Base-by-base conservation (phyloP, 2,329 filamentous ascomycete genomes). In the Fusarium nygamai region DNA sequence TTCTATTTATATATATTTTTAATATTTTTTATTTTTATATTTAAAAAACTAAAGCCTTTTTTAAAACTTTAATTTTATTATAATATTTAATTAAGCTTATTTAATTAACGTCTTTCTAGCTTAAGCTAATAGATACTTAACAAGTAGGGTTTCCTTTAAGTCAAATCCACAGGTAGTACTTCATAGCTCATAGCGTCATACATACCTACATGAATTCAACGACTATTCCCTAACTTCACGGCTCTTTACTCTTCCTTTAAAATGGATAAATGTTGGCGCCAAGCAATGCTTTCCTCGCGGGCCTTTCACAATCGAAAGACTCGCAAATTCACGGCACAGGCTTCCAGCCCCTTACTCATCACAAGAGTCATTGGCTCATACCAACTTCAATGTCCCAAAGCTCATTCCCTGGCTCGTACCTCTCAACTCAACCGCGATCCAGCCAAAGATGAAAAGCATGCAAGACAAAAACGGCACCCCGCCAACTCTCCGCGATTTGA, bases 261-360 rank as follows among this genome's bases (percentile, higher is more conserved):
- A 36, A 59, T 66, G 53, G 43, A 69, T 7, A 6, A 33, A 17
- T 20, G 3, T 6, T 70, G 61, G 61, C 56, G 63, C 17, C 8
- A 41, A 1, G 31, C 41, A 6, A 38, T 70, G 6, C 20, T 65
- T 4, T 31, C 53, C 2, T 60, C 56, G 2, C 58, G 67, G 22
- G 44, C 67, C 14, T 44, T 60, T 8, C 69, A 72, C 10, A 71
- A 72, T n/a, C 47, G 24, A 33, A 43, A 41, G 9, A 58, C 67
- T 27, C 36, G 58, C 12, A 67, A 61, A 38, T n/a, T 24, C 1
- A 61, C n/a, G 6, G 11, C 29, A 4, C 39, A 59, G 12, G n/a
- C 9, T 1, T n/a, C 44, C 3, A 43, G 19, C 6, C 17, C 34
- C 8, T 57, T 29, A 5, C 38, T 47, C 13, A 36, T 67, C 10